Evolutionary conservation across 345 rosid species (phyloP).

Genomic region (Linum trigynum): DNA sequence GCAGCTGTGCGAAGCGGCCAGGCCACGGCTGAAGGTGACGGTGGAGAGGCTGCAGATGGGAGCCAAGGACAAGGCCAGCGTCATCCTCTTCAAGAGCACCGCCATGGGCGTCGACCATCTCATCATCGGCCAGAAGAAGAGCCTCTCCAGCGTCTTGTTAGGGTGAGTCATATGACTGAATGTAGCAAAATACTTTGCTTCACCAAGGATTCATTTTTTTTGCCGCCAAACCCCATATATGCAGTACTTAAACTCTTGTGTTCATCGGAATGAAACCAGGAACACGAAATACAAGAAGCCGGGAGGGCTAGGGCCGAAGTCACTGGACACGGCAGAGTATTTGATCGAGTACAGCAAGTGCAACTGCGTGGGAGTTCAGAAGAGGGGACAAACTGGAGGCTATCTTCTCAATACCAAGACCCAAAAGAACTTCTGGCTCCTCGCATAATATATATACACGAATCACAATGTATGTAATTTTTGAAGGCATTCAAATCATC

Average conservation of each 20-base stretch:
- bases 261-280: background rate
- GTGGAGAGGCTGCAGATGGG: conserved; percentile 37
- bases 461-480: background rate
- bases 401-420: conserved; percentile 83
- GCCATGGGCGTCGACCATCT: conserved; percentile 47
- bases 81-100: conserved; percentile 43
- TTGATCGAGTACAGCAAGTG: conserved; percentile 74
- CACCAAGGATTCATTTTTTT: background rate
- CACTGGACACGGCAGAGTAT: conserved; percentile 63
- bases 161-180: conserved; percentile 32
- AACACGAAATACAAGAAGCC: conserved; percentile 32
- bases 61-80: conserved; percentile 39
- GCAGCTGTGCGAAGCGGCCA: conserved; percentile 46
- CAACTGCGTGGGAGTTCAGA: conserved; percentile 74
- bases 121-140: conserved; percentile 60
- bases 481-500: no score
- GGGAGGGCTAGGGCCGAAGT: conserved; percentile 46
- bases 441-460: conserved; percentile 41
- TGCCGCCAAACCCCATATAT: no score
- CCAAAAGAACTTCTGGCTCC: conserved; percentile 79
- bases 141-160: conserved; percentile 53
- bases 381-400: conserved; percentile 75
- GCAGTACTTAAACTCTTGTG: no score
- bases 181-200: no score
- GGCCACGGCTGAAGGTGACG: conserved; percentile 43